Percentiles rank a stretch among this genome's conserved stretches.
phyloP scores from a whole-genome alignment of 345 rosid species.

The Hevea brasiliensis region DNA sequence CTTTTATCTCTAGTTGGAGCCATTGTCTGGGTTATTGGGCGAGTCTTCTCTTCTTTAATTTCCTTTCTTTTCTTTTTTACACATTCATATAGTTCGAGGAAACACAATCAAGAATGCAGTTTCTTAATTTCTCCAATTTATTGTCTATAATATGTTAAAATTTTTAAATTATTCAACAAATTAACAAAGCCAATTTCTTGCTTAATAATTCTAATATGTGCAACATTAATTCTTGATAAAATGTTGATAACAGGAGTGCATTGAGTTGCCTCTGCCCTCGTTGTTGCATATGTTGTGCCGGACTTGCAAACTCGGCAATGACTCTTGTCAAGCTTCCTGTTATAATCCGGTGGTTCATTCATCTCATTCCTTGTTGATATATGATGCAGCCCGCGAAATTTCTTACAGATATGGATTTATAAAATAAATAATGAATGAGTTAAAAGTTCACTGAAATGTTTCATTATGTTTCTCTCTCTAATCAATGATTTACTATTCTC shows the following conservation, averaged over 20 bases:
- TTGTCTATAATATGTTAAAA: too few relatives aligned
- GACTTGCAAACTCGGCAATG: conserved; percentile 63
- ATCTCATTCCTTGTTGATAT: conserved; percentile 77
- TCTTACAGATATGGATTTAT: too few relatives aligned
- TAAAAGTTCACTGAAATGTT: too few relatives aligned
- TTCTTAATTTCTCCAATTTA: too few relatives aligned
- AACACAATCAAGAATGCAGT: neutral
- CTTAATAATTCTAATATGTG: too few relatives aligned
- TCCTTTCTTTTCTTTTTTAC: neutral
- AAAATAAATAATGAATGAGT: too few relatives aligned
- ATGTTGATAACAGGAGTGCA: conserved; percentile 42
- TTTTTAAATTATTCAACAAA: neutral
- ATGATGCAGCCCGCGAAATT: too few relatives aligned
- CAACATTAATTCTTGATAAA: too few relatives aligned
- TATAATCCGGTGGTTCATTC: conserved; percentile 57
- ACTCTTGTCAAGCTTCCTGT: conserved; percentile 69
- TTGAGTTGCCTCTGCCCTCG: conserved; percentile 80
- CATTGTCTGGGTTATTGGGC: conserved; percentile 38
- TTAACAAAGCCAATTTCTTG: too few relatives aligned
- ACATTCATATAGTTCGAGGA: neutral
- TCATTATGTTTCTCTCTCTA: too few relatives aligned
- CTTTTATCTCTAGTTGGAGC: conserved; percentile 30
- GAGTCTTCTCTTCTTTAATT: neutral
- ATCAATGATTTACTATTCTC: too few relatives aligned
- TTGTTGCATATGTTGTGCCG: conserved; percentile 68